Conservation (phyloP, 1,139 yeast genomes). For the Blastobotrys illinoisensis region DNA sequence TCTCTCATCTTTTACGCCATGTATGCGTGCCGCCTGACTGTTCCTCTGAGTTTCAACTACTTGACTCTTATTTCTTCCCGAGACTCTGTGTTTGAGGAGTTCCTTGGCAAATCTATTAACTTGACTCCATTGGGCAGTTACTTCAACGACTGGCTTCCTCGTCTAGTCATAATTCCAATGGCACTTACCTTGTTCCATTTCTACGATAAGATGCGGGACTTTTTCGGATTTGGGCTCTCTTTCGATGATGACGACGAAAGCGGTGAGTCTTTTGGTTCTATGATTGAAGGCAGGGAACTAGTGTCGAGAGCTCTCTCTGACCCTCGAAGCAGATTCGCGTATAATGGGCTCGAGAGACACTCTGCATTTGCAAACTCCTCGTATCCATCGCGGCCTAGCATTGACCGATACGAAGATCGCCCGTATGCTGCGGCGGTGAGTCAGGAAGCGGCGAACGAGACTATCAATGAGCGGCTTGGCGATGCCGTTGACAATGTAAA, state of each 20-base stretch:
- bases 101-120: slow-evolving; percentile 71
- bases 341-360: slow-evolving; percentile 2
- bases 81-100: slow-evolving; percentile 42
- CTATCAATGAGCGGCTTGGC: neutral
- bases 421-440: neutral
- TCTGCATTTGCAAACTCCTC: neutral
- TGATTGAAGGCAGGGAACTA: slow-evolving; percentile 35
- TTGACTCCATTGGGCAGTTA: slow-evolving; percentile 68
- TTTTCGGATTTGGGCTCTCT: slow-evolving; percentile 49
- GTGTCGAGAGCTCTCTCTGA: slow-evolving; percentile 32
- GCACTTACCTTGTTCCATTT: slow-evolving; percentile 57
- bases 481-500: neutral
- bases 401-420: slow-evolving; percentile 2
- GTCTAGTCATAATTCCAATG: slow-evolving; percentile 65
- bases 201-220: slow-evolving; percentile 58
- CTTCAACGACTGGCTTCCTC: slow-evolving; percentile 69
- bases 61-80: slow-evolving; percentile 55
- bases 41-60: slow-evolving; percentile 77
- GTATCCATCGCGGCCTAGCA: neutral
- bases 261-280: slow-evolving; percentile 20
- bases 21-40: slow-evolving; percentile 74
- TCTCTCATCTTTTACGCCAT: slow-evolving; percentile 73
- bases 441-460: neutral
- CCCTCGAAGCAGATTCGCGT: slow-evolving; percentile 19
- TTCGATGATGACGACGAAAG: slow-evolving; percentile 47